Evolutionary conservation across 345 rosid species (phyloP).

Genomic region (Psidium guajava): DNA sequence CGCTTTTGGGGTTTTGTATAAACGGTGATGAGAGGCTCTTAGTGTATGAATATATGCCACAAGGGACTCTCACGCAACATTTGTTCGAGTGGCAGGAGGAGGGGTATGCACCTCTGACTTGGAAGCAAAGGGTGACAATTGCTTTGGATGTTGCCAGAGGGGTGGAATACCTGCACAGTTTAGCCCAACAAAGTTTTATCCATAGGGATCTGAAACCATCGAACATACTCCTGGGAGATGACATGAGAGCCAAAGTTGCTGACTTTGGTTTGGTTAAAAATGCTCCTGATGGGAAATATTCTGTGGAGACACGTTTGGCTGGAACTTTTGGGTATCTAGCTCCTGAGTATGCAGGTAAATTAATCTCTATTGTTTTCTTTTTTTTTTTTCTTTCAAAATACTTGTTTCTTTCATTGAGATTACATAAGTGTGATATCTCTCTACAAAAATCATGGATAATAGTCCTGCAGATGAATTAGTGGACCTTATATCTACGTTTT

Average conservation of each 20-base stretch:
- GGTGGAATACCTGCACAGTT: conserved; percentile 81
- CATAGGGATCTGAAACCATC: conserved; percentile 89
- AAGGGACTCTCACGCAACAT: conserved; percentile 72
- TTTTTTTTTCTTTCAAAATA: neutral
- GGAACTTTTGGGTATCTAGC: conserved; percentile 98
- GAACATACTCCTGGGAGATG: conserved; percentile 81
- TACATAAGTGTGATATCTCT: neutral
- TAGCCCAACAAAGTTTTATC: conserved; percentile 85
- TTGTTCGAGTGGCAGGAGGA: conserved; percentile 48
- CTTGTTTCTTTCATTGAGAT: neutral
- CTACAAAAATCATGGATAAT: neutral
- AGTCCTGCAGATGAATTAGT: neutral
- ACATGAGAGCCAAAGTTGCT: conserved; percentile 92
- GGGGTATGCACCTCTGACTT: conserved; percentile 43
- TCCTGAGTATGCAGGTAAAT: conserved; percentile 89
- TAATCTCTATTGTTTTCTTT: neutral
- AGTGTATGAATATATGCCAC: conserved; percentile 91
- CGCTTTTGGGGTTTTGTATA: conserved; percentile 69
- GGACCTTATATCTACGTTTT: neutral
- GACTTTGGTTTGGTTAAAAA: conserved; percentile 89
- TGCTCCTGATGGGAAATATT: conserved; percentile 81
- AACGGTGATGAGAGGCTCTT: conserved; percentile 71
- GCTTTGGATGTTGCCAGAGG: conserved; percentile 89
- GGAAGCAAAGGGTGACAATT: conserved; percentile 75
- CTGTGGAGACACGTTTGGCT: conserved; percentile 84